phyloP scores from a whole-genome alignment of 345 rosid species.

The Salix exigua region DNA sequence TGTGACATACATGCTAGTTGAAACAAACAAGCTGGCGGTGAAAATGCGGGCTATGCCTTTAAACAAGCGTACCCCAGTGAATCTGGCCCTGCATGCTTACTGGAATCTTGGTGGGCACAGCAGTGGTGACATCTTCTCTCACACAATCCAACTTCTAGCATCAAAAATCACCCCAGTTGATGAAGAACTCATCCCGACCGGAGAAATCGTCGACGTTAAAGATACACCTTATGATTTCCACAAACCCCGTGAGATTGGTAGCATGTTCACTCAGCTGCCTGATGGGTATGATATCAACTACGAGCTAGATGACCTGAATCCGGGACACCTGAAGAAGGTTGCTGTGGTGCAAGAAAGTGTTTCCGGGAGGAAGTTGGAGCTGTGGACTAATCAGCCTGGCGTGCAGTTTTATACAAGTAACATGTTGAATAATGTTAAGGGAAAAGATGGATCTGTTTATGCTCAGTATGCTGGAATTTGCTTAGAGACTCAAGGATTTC shows the following conservation, averaged over 20 bases:
- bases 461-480: conserved; percentile 46
- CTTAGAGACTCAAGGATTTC: conserved; percentile 84
- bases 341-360: conserved; percentile 51
- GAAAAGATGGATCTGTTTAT: conserved; percentile 58
- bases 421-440: conserved; percentile 37
- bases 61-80: conserved; percentile 60
- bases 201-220: conserved; percentile 30
- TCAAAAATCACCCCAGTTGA: conserved; percentile 60
- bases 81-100: conserved; percentile 71
- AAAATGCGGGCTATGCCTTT: conserved; percentile 57
- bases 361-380: conserved; percentile 74
- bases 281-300: conserved; percentile 80
- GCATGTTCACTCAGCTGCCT: conserved; percentile 42
- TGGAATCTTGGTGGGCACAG: conserved; percentile 78
- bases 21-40: conserved; percentile 43
- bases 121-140: conserved; percentile 61
- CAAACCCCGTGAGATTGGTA: conserved; percentile 39
- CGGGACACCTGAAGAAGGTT: conserved; percentile 39
- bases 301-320: conserved; percentile 34
- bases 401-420: conserved; percentile 73
- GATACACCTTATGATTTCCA: conserved; percentile 74
- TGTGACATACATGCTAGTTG: conserved; percentile 60
- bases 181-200: conserved; percentile 69
- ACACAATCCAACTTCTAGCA: conserved; percentile 51
- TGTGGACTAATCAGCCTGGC: conserved; percentile 63